Base-by-base conservation (phyloP, 1,284 basidiomycete genomes). In the Sporisorium iseilematis-ciliati region DNA sequence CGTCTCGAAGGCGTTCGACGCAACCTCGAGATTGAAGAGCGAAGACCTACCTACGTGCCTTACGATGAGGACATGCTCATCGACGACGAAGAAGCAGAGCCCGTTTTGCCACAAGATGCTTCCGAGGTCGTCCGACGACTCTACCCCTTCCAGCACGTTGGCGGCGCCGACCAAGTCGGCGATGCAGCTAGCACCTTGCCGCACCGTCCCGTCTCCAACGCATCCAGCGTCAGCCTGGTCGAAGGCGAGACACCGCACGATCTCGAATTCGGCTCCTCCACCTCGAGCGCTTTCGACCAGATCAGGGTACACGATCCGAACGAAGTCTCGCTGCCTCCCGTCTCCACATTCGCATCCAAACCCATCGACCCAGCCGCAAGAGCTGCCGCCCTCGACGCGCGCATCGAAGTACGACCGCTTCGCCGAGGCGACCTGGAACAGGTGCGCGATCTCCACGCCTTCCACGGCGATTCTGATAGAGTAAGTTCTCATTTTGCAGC, bases 381-480 rank as follows among this genome's bases (percentile, higher is more conserved):
- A 51, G 75, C 72, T 35, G 78, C 77, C 18, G 81, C 80, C 7
- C 66, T 82, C 3, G 76, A 82, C 51, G 65, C 73, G n/a, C 71
- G 81, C 20, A 57, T 82, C 48, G 78, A 81, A 49, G 70, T 82
- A 14, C 76, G 81, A 2, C 33, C 63, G 25, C 62, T 82, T 20
- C 65, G 76, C 26, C 57, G 81, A 20, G 61, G 74, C 58, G 81
- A 82, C 33, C 58, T 82, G 42, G 81, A 82, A 56, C 81, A 82
- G 54, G 78, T 82, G n/a, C 68, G 80, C 46, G 80, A 82, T 18
- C 58, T 82, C 18, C 81, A 82, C 53, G 78, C 76, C 62, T 76
- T 75, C 35, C 78, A 81, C 57, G 81, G 81, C 59, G 81, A 82
- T 56, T 65, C 61, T 29, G 79, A 82, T 57, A 78, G 69, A 71